These are phyloP conservation scores for Tagetes erecta DNA, from an alignment of 129 eudicot genomes.

Conservation along the genomic window DNA sequence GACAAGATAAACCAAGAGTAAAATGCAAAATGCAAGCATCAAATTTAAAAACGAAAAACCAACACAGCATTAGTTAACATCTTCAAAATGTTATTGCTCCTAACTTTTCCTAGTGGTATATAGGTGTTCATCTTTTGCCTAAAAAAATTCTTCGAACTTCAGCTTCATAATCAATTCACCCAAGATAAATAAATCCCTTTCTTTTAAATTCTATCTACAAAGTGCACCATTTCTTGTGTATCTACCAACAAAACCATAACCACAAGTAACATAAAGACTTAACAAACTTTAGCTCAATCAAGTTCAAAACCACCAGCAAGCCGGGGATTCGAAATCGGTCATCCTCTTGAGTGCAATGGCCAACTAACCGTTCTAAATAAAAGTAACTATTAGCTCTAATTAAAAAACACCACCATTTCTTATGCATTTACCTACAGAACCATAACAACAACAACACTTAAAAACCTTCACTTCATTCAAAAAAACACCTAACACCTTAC, in stretches of 20 bases:
- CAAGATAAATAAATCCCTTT: neutral
- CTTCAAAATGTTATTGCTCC: neutral
- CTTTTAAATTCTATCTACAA: neutral
- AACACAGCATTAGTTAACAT: neutral
- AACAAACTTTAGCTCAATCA: neutral
- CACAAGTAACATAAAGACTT: neutral
- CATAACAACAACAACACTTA: neutral
- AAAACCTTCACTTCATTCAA: neutral
- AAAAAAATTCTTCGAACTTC: neutral
- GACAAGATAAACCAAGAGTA: neutral
- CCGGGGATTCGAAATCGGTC: no score
- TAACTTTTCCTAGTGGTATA: neutral
- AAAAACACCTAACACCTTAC: neutral
- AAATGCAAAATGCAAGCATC: neutral
- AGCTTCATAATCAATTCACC: neutral
- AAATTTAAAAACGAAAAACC: neutral
- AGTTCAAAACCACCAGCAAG: no score
- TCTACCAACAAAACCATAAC: neutral
- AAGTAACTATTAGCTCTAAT: neutral
- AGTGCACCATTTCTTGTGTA: neutral
- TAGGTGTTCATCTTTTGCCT: neutral
- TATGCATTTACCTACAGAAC: no score
- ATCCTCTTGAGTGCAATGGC: no score
- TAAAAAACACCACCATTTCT: no score
- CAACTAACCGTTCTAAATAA: neutral